phyloP scores from a whole-genome alignment of 176 grass and related monocot genomes.

The Tuctoria greenei region DNA sequence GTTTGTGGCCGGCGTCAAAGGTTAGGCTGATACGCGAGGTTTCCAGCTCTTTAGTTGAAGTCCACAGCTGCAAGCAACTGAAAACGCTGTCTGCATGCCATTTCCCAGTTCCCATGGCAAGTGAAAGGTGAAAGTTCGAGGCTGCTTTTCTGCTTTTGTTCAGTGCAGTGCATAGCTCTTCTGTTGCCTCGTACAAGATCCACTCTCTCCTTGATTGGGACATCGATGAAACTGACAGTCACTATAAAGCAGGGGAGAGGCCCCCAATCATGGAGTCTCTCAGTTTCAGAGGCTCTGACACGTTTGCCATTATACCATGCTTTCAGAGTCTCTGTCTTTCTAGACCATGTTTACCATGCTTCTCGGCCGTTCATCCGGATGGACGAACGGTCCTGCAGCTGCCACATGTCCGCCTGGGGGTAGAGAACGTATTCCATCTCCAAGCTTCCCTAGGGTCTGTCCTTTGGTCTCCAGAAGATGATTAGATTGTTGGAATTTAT shows the following conservation, averaged over 20 bases:
- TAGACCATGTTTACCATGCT: not conserved
- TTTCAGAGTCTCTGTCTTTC: not conserved
- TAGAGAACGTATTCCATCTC: not conserved
- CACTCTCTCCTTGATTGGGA: slow-evolving; percentile 24
- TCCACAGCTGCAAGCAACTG: slow-evolving; percentile 30
- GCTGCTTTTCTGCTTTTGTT: not conserved
- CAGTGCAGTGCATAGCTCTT: not conserved
- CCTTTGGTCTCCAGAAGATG: too few relatives aligned
- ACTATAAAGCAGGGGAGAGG: not conserved
- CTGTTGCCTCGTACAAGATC: not conserved
- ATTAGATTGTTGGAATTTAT: too few relatives aligned
- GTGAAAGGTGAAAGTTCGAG: not conserved
- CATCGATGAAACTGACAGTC: not conserved
- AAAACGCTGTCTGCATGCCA: not conserved
- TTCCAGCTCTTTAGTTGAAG: not conserved
- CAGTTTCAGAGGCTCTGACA: slow-evolving; percentile 5
- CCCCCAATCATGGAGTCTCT: not conserved
- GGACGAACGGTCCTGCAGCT: not conserved
- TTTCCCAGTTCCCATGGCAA: slow-evolving; percentile 2
- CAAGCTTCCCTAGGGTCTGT: not conserved
- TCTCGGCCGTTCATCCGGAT: not conserved
- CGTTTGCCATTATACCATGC: not conserved
- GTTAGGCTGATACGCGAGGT: too few relatives aligned
- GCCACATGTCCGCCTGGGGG: not conserved
- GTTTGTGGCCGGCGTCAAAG: not conserved